Conservation (phyloP, 768 basidiomycete genomes). For the Tricholoma sp. region DNA sequence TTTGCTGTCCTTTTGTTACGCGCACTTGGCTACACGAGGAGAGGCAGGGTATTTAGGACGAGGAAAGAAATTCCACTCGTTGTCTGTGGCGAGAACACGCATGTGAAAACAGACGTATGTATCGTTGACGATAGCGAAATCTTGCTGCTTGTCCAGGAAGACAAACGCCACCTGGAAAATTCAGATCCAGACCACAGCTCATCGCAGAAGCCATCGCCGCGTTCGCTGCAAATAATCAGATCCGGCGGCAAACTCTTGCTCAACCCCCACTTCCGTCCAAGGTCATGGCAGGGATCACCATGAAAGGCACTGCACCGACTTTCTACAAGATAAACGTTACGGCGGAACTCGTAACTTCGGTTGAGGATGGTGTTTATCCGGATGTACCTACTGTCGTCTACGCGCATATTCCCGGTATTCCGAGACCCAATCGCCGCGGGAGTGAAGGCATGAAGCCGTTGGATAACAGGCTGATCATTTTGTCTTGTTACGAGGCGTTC, state of each 20-base stretch:
- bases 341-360: no score
- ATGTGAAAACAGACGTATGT: constrained; percentile 26
- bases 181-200: not conserved
- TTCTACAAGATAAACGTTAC: no score
- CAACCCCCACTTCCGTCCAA: constrained; percentile 1
- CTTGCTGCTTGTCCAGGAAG: constrained; percentile 19
- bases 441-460: constrained; percentile 28
- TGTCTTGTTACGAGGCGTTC: constrained; percentile 29
- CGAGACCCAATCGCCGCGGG: constrained; percentile 6
- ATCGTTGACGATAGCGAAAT: constrained; percentile 21
- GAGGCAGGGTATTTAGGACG: constrained; percentile 10
- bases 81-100: constrained; percentile 21
- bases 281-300: constrained; percentile 5
- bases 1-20: constrained; percentile 23
- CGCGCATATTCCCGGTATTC: constrained; percentile 13
- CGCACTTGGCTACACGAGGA: constrained; percentile 11
- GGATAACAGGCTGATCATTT: constrained; percentile 20
- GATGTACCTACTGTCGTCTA: constrained; percentile 14
- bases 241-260: constrained; percentile 3
- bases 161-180: not conserved
- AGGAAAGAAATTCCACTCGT: constrained; percentile 20
- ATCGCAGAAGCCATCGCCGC: not conserved
- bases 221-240: constrained; percentile 19
- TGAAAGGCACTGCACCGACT: no score
- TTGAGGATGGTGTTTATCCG: constrained; percentile 13